Evolutionary conservation across 805 yeast species (phyloP), one percentile per base, ranked within the genome.

Genomic region (Brettanomyces nanus): DNA sequence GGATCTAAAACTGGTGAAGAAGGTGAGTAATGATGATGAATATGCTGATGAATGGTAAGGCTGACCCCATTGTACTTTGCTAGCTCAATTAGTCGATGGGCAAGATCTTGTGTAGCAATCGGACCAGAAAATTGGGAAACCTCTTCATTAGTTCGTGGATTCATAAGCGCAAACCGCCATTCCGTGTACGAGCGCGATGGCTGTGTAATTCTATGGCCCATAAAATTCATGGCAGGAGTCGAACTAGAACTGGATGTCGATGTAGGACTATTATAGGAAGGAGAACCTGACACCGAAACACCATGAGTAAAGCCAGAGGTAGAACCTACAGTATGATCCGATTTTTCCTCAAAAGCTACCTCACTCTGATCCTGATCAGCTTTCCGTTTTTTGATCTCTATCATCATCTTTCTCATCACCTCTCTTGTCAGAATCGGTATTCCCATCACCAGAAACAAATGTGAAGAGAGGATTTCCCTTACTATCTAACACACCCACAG

Each of bases 21-120:
- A 3, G 75, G 69, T 6, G 69, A 66, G 57, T 81, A 80, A 58
- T 83, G 87, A 53, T 85, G 85, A 57, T 84, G 90, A 33, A 82
- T 77, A 56, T 85, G 95, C 55, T 86, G 95, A 59, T 86, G 95
- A 17, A 86, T 73, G 4, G 86, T 78, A 11, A 86, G 67, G 32
- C 73, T 68, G 31, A 82, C 61, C 15, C 72, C 68, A 46, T 73
- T 68, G 35, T 61, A 59, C 43, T 71, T 75, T 0, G 89, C 89
- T 37, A 77, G 68, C 26, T 73, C 71, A 6, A 83, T 66, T 7
- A 83, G 56, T 43, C 68, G 63, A 38, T 73, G 75, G 0, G 76
- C 86, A 14, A 72, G 51, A 26, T 71, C 77, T 40, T 74, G 71
- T 17, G 68, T 63, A 29, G 63, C 56, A 3, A 82, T 78, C 2